phyloP scores from a whole-genome alignment of 2,329 filamentous ascomycete species.

The Cytospora piceae region DNA sequence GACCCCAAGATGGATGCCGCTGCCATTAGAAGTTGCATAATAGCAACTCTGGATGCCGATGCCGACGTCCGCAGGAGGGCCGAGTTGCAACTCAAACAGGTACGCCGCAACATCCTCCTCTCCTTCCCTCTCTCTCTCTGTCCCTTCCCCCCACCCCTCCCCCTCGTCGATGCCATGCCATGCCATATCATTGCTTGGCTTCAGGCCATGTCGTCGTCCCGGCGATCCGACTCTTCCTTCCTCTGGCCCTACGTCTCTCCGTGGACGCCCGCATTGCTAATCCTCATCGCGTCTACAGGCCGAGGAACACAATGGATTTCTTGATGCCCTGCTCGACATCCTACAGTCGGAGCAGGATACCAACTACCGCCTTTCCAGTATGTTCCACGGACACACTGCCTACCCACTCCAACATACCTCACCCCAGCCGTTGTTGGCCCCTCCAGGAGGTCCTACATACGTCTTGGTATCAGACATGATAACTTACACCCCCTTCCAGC shows the following conservation, averaged over 20 bases:
- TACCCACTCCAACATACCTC: conserved; percentile 30
- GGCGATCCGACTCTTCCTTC: conserved; percentile 23
- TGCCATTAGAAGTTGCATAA: conserved; percentile 75
- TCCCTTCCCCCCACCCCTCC: not conserved
- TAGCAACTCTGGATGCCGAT: conserved; percentile 75
- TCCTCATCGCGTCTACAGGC: conserved; percentile 59
- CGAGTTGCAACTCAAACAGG: conserved; percentile 81
- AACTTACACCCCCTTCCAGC: conserved; percentile 55
- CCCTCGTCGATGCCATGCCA: not conserved
- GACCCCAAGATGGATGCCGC: conserved; percentile 69
- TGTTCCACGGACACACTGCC: conserved; percentile 44
- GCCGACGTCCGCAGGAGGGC: conserved; percentile 75
- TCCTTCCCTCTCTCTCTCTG: conserved; percentile 2
- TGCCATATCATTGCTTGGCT: not conserved
- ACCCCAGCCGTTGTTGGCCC: not conserved
- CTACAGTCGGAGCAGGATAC: conserved; percentile 85
- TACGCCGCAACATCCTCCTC: conserved; percentile 47
- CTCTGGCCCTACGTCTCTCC: not conserved
- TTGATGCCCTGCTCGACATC: conserved; percentile 87
- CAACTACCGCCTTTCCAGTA: conserved; percentile 87
- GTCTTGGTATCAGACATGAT: conserved; percentile 21
- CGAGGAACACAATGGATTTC: conserved; percentile 87
- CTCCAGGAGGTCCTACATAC: not conserved
- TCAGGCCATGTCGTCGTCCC: conserved; percentile 6
- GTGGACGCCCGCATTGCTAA: conserved; percentile 31